phyloP scores from a whole-genome alignment of 78 protist species.

The Dictyostelium discoideum region DNA sequence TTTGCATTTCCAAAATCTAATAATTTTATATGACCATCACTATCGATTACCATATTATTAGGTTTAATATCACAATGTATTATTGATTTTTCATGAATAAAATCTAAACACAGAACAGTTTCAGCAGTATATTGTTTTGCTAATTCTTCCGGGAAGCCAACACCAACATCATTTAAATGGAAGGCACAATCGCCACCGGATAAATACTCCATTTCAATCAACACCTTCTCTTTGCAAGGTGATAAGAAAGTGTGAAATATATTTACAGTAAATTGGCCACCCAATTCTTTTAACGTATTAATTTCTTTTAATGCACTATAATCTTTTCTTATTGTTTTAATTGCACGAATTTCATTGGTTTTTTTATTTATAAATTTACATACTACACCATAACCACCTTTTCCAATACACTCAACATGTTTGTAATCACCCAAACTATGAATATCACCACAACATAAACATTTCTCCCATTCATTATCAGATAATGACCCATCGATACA shows the following conservation, averaged over 20 bases:
- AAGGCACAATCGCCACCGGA: conserved; percentile 83
- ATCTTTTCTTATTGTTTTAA: background rate
- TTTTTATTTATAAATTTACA: background rate
- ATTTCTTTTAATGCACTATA: background rate
- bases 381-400: conserved; percentile 1
- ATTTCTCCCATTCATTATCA: background rate
- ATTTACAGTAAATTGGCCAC: conserved; percentile 78
- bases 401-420: background rate
- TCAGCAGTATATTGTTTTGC: conserved; percentile 80
- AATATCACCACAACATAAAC: background rate
- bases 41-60: conserved; percentile 85
- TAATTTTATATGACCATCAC: conserved; percentile 85
- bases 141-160: conserved; percentile 48
- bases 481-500: background rate
- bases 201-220: conserved; percentile 86
- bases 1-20: conserved; percentile 87
- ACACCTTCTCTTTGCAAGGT: conserved; percentile 65
- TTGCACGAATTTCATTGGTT: background rate
- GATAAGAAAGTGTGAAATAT: conserved; percentile 86
- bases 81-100: conserved; percentile 79
- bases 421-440: background rate
- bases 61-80: conserved; percentile 90
- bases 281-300: background rate
- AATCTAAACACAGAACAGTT: conserved; percentile 77
- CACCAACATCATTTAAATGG: conserved; percentile 13